Base-by-base conservation (phyloP, 1,284 basidiomycete genomes). In the Fomitopsis betulina region DNA sequence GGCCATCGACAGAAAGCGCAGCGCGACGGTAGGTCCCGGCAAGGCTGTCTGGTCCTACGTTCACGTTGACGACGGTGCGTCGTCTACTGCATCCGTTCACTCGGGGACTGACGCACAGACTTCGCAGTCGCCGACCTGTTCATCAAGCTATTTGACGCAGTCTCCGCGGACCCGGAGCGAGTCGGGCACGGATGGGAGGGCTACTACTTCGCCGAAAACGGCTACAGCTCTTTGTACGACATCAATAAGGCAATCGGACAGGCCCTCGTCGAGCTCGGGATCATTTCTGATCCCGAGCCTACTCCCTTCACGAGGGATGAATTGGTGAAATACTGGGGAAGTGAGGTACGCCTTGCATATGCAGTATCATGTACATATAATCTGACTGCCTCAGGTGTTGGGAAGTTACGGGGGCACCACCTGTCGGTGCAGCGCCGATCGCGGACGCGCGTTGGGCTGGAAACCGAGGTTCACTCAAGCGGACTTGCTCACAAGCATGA, bases 121-220 rank as follows among this genome's bases (percentile, higher is more conserved):
- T 4, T 37, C 5, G 5, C 45, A 70, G 67, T 61, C n/a, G 62
- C 57, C 6, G 60, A 65, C 25, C 53, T 68, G 57, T 67, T 61
- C 49, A 62, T 65, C 25, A 39, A 59, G 17, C 21, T 70, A 5
- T 67, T 62, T 55, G 54, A 68, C 37, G 52, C 57, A 2, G 42
- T 64, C 15, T n/a, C 62, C 0, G 17, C 50, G 7, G 52, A 55
- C n/a, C n/a, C 54, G 13, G 53, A 61, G n/a, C 32, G 30, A 8
- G 61, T 67, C 30, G 63, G 63, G 6, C 78, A 80, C 55, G 80
- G 80, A 1, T 65, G 70, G 7, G 69, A 76, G 7, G 80, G 79
- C 0, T 80, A 72, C 59, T 81, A 79, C 61, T 78, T 81, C 61
- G 75, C 64, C 13, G 78, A 78, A 62, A 77, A 76, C 58, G 78